Percentiles rank a stretch among this genome's conserved stretches.
Evolutionary conservation across 208 protist genomes (phyloP).

Genomic region (Acanthamoeba castellanii): DNA sequence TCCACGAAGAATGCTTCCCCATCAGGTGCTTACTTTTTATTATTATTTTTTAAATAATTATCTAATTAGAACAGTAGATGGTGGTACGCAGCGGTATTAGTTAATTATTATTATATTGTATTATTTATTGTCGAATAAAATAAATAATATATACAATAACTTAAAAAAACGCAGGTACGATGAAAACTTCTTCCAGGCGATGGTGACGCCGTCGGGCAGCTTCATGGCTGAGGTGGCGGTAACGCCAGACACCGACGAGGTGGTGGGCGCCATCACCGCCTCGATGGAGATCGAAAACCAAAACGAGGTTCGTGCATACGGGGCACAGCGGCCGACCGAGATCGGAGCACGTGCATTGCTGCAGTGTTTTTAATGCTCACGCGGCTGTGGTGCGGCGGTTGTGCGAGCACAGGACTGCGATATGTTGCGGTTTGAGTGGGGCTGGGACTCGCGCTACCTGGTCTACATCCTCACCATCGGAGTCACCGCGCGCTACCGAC

Average conservation of each 20-base stretch:
- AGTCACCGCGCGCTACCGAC: background rate
- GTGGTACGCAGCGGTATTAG: too few relatives aligned
- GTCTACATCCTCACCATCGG: conserved; percentile 47
- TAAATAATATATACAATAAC: too few relatives aligned
- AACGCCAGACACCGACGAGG: background rate
- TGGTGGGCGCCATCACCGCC: background rate
- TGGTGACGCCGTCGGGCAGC: background rate
- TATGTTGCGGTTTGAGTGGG: conserved; percentile 2
- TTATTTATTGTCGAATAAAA: too few relatives aligned
- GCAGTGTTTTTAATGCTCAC: too few relatives aligned
- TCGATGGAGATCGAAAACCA: background rate
- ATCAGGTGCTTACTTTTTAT: background rate
- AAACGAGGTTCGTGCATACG: background rate
- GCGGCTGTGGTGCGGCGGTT: too few relatives aligned
- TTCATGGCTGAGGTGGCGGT: conserved; percentile 29
- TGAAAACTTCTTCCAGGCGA: background rate
- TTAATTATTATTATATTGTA: too few relatives aligned
- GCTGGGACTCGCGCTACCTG: background rate
- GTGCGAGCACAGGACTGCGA: conserved; percentile 14
- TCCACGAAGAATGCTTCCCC: conserved; percentile 59
- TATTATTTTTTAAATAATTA: background rate
- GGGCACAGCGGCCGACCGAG: background rate
- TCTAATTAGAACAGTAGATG: background rate
- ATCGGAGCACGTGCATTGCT: background rate
- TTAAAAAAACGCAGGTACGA: conserved; percentile 16